phyloP scores from a whole-genome alignment of 768 basidiomycete genomes.

The Ramaria sp. region DNA sequence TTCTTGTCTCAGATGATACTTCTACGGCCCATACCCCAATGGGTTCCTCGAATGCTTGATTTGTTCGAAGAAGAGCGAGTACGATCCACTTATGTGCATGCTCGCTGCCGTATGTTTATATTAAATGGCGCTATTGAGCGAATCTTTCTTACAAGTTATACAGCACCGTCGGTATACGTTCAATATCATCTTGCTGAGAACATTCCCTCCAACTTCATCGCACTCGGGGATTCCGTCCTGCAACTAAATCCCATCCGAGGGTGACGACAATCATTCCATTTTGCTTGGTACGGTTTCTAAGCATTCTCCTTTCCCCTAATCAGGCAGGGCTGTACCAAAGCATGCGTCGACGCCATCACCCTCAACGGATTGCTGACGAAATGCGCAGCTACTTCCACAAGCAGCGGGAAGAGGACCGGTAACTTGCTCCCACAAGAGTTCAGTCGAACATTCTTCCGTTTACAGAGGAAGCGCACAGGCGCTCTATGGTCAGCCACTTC shows the following conservation, averaged over 20 bases:
- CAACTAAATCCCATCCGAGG: constrained; percentile 8
- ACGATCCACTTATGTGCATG: neutral
- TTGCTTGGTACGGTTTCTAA: neutral
- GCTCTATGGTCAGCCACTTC: no score
- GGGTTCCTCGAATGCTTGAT: neutral
- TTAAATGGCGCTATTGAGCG: neutral
- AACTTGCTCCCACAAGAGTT: neutral
- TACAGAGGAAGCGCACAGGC: no score
- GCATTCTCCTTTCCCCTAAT: neutral
- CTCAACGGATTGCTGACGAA: neutral
- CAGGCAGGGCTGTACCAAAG: constrained; percentile 7
- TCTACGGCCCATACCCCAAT: neutral
- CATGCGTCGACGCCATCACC: neutral
- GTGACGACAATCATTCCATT: neutral
- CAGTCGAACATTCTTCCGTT: no score
- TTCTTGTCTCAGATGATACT: neutral
- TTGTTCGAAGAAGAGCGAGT: neutral
- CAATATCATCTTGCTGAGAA: neutral
- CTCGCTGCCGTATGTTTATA: neutral
- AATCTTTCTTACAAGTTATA: neutral
- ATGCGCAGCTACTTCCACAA: neutral
- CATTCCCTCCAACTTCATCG: constrained; percentile 7
- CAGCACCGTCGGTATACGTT: constrained; percentile 3
- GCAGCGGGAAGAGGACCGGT: neutral
- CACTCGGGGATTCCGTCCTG: constrained; percentile 3